phyloP scores from a whole-genome alignment of 371 early-diverging fungal species.

The Mucor racemosus region DNA sequence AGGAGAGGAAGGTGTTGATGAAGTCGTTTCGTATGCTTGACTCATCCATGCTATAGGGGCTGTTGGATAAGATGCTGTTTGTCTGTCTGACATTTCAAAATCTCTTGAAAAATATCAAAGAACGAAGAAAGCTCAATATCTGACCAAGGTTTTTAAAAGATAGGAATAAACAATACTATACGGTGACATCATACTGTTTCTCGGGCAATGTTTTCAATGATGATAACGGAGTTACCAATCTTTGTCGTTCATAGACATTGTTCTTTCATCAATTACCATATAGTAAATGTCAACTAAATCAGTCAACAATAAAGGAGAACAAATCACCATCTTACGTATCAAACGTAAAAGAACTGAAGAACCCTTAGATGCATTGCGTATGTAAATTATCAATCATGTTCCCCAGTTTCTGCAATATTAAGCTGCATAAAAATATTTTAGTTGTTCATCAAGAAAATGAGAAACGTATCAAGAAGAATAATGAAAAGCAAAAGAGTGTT shows the following conservation, averaged over 20 bases:
- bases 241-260: background rate
- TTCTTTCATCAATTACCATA: background rate
- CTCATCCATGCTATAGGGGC: slow-evolving; percentile 32
- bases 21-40: slow-evolving; percentile 21
- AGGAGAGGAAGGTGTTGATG: background rate
- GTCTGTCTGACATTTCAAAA: slow-evolving; percentile 14
- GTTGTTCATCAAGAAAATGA: slow-evolving; percentile 47
- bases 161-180: background rate
- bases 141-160: background rate
- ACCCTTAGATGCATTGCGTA: slow-evolving; percentile 77
- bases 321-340: slow-evolving; percentile 72
- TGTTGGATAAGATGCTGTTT: slow-evolving; percentile 21
- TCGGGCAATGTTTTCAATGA: background rate
- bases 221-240: background rate
- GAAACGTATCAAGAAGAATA: slow-evolving; percentile 26
- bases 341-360: slow-evolving; percentile 82
- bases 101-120: background rate
- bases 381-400: slow-evolving; percentile 12
- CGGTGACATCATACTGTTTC: background rate
- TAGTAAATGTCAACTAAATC: background rate
- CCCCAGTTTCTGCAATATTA: slow-evolving; percentile 5
- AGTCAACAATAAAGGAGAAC: slow-evolving; percentile 16
- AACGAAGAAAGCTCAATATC: background rate
- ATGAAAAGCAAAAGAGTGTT: slow-evolving; percentile 14
- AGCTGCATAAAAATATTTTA: slow-evolving; percentile 4